phyloP scores from a whole-genome alignment of 2,329 filamentous ascomycete species.

The Cyanodermella asteris region DNA sequence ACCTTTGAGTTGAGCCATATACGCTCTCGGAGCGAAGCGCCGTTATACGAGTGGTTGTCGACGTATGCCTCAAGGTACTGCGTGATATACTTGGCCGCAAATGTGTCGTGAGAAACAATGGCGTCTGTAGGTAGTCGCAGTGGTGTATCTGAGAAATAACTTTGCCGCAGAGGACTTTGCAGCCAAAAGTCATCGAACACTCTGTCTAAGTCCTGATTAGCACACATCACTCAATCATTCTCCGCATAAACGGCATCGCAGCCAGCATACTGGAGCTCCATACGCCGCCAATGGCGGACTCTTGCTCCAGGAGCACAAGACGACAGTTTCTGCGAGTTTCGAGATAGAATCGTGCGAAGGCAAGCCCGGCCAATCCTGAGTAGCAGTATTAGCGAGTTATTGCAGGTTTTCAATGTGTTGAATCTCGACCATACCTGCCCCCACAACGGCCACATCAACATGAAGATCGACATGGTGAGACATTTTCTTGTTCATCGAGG shows the following conservation, averaged over 20 bases:
- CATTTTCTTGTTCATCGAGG: too few relatives aligned
- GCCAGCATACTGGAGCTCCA: constrained; percentile 6
- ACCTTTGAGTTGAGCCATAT: constrained; percentile 6
- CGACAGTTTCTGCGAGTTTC: constrained; percentile 4
- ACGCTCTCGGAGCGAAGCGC: constrained; percentile 7
- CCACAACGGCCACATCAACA: too few relatives aligned
- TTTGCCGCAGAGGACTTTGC: constrained; percentile 9
- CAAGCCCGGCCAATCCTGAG: constrained; percentile 6
- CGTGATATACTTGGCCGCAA: constrained; percentile 9
- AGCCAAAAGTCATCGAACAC: constrained; percentile 12
- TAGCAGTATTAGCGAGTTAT: constrained; percentile 1
- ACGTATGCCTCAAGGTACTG: constrained; percentile 12
- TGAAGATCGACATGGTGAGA: too few relatives aligned
- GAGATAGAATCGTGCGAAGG: constrained; percentile 5
- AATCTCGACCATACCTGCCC: too few relatives aligned
- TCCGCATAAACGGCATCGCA: background rate
- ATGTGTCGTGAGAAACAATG: constrained; percentile 9
- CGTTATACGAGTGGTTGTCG: constrained; percentile 9
- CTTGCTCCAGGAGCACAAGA: constrained; percentile 5
- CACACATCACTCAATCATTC: too few relatives aligned
- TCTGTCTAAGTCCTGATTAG: constrained; percentile 5
- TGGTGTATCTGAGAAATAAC: constrained; percentile 10
- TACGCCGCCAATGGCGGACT: constrained; percentile 4
- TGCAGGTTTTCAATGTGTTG: too few relatives aligned
- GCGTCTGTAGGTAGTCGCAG: constrained; percentile 5